Percentiles rank a stretch among this genome's conserved stretches.
These are phyloP conservation scores for Starmerella scarabaei DNA, from an alignment of 805 yeast species.

Conservation along the genomic window DNA sequence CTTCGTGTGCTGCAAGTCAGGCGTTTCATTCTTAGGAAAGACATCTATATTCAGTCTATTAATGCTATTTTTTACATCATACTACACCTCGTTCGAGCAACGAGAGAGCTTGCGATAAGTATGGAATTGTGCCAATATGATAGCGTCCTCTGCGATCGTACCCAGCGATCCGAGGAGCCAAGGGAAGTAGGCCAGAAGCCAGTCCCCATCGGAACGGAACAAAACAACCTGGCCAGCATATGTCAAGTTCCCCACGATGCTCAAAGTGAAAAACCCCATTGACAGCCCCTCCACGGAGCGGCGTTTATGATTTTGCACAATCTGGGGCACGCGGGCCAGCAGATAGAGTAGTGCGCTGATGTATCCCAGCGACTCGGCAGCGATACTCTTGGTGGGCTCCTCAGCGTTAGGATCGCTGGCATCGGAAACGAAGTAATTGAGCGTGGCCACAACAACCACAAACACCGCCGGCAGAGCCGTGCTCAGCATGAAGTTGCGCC, in stretches of 20 bases:
- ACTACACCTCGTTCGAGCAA: neutral
- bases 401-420: conserved; percentile 10
- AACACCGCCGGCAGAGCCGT: conserved; percentile 48
- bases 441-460: conserved; percentile 48
- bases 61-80: neutral
- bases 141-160: conserved; percentile 55
- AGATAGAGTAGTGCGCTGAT: conserved; percentile 54
- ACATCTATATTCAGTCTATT: neutral
- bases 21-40: no score
- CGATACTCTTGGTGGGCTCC: conserved; percentile 19
- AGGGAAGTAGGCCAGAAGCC: conserved; percentile 49
- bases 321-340: conserved; percentile 75
- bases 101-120: conserved; percentile 31
- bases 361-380: conserved; percentile 58
- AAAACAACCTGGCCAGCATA: conserved; percentile 61
- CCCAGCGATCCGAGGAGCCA: conserved; percentile 75
- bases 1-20: no score
- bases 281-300: conserved; percentile 79
- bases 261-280: conserved; percentile 60
- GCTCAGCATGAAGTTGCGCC: conserved; percentile 17
- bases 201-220: conserved; percentile 48
- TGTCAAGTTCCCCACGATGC: conserved; percentile 62
- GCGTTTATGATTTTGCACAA: conserved; percentile 61
- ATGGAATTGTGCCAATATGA: conserved; percentile 57
- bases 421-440: conserved; percentile 43